Conservation (phyloP, 768 basidiomycete species). For the Termitomyces titanicus region DNA sequence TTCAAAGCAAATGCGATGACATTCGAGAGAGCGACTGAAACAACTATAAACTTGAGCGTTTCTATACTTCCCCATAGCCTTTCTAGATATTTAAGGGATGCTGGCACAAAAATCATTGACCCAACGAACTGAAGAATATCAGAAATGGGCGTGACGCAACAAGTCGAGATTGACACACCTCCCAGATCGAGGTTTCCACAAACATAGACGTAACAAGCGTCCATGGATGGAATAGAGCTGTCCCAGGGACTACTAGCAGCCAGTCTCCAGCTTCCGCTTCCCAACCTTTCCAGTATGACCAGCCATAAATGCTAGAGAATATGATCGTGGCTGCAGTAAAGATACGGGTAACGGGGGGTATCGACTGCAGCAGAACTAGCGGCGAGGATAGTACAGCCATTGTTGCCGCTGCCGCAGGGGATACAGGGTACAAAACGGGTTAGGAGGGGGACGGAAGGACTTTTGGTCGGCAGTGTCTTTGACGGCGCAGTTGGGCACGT, state of each 20-base stretch:
- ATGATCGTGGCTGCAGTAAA: conserved; percentile 62
- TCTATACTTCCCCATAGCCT: conserved; percentile 91
- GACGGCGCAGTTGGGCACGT: conserved; percentile 18
- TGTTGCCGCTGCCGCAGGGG: conserved; percentile 1
- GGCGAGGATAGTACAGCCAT: conserved; percentile 83
- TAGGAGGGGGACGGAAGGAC: conserved; percentile 7
- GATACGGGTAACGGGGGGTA: conserved; percentile 75
- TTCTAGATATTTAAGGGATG: conserved; percentile 87
- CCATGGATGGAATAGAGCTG: conserved; percentile 86
- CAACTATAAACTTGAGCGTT: conserved; percentile 79
- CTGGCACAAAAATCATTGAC: conserved; percentile 73
- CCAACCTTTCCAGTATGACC: conserved; percentile 54
- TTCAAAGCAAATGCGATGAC: conserved; percentile 85
- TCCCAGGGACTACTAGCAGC: conserved; percentile 78
- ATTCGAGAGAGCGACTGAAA: conserved; percentile 78
- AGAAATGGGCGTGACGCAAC: conserved; percentile 6
- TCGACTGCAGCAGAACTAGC: conserved; percentile 60
- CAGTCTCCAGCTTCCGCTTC: conserved; percentile 48
- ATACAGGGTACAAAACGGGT: conserved; percentile 11
- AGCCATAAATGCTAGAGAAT: conserved; percentile 57
- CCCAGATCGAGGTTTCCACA: conserved; percentile 79
- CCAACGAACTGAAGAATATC: conserved; percentile 57
- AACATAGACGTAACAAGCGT: conserved; percentile 86
- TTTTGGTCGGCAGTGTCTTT: background rate
- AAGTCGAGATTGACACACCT: conserved; percentile 51